A percentile compares a stretch with the other conserved stretches of the same genome.
phyloP scores from a whole-genome alignment of 2,329 filamentous ascomycete genomes.

The Microdochium trichocladiopsis region DNA sequence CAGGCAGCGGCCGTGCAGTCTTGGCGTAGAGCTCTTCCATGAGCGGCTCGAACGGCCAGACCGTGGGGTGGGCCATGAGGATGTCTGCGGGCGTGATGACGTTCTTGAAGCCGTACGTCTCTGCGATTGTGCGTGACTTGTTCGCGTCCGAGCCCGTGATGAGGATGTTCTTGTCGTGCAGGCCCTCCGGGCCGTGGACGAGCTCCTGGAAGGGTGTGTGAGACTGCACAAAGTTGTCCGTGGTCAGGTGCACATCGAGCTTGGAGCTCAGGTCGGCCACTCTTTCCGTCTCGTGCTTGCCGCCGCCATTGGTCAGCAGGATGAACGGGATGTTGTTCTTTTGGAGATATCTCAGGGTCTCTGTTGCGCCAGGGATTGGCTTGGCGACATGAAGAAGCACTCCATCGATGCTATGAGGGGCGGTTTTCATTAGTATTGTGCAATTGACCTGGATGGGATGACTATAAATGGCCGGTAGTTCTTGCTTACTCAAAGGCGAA shows the following conservation, averaged over 20 bases:
- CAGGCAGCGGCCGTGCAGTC: constrained; percentile 51
- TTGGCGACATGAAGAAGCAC: constrained; percentile 82
- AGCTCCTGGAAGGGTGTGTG: constrained; percentile 84
- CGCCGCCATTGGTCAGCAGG: constrained; percentile 91
- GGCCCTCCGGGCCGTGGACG: constrained; percentile 44
- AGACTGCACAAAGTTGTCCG: constrained; percentile 73
- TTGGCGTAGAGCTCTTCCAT: constrained; percentile 54
- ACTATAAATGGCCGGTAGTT: too few species aligned
- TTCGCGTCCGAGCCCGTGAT: constrained; percentile 65
- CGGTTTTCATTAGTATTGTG: not conserved
- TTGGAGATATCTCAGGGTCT: constrained; percentile 68
- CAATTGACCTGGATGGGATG: not conserved
- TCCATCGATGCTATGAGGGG: constrained; percentile 64
- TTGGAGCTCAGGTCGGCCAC: constrained; percentile 62
- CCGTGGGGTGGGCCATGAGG: constrained; percentile 60
- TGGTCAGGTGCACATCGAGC: constrained; percentile 57
- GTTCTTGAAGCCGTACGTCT: constrained; percentile 70
- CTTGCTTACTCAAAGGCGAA: constrained; percentile 31
- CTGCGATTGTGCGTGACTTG: constrained; percentile 65
- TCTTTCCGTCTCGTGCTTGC: constrained; percentile 70
- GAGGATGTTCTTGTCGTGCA: constrained; percentile 61
- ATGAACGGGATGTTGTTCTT: constrained; percentile 80
- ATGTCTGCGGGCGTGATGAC: constrained; percentile 86
- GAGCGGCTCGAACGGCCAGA: constrained; percentile 78
- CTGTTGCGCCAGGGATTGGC: constrained; percentile 70